A percentile compares a stretch with the other conserved stretches of the same genome.
phyloP scores from a whole-genome alignment of 768 basidiomycete genomes.

The Gelatoporia subvermispora region DNA sequence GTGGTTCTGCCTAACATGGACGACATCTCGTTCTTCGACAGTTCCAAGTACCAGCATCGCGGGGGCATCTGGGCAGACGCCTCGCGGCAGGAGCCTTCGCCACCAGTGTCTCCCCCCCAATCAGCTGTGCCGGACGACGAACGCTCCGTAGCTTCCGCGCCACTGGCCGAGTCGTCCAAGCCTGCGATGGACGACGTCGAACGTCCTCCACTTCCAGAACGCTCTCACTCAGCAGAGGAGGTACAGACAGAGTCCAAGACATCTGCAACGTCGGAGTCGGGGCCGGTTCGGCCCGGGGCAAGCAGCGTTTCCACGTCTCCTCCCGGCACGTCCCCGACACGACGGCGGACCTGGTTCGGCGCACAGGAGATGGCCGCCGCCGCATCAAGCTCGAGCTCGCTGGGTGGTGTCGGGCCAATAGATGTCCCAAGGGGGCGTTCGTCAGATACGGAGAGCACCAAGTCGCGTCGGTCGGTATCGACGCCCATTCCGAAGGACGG shows the following conservation, averaged over 20 bases:
- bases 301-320: constrained; percentile 17
- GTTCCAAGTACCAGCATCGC: constrained; percentile 51
- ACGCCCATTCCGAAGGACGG: constrained; percentile 2
- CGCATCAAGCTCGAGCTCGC: constrained; percentile 4
- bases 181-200: constrained; percentile 12
- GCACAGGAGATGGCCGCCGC: constrained; percentile 35
- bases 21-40: constrained; percentile 95
- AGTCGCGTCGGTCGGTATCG: constrained; percentile 11
- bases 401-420: background rate
- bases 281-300: constrained; percentile 3
- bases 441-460: constrained; percentile 3
- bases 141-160: constrained; percentile 31
- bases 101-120: background rate
- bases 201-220: constrained; percentile 14
- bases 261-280: constrained; percentile 17
- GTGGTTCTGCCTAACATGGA: constrained; percentile 98
- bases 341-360: constrained; percentile 57
- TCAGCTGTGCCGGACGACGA: constrained; percentile 16
- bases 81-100: constrained; percentile 35
- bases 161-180: constrained; percentile 18
- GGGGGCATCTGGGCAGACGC: constrained; percentile 92
- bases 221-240: constrained; percentile 29
- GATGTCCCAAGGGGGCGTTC: constrained; percentile 12
- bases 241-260: constrained; percentile 4
- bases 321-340: constrained; percentile 8